Base-by-base conservation (phyloP, 768 basidiomycete species). In the Tulasnella calospora region DNA sequence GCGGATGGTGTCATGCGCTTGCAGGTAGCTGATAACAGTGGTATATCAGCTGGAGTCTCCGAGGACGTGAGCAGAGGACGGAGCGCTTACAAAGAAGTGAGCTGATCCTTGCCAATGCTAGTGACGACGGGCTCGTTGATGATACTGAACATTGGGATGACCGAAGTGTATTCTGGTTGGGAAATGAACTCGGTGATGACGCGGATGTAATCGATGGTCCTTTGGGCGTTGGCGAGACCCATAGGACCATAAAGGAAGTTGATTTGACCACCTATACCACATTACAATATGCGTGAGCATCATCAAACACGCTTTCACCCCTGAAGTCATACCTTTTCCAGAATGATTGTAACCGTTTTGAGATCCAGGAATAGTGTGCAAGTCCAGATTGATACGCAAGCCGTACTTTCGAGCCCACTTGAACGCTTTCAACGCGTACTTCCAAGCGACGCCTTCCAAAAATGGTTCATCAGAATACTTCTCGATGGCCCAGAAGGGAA, bases 301-400 rank as follows among this genome's bases (percentile, higher is more conserved):
- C 17, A 30, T 4, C 12, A 27, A 13, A 9, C 13, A 0, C 0
- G n/a, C 61, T 23, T 67, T 13, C 1, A 35, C 13, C 15, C 17
- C 0, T 30, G 57, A 67, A 35, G 2, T 51, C 61, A 33, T 67
- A 67, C 61, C 84, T 80, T 89, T 88, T 21, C 96, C 96, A 30
- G 94, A 95, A 85, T 99, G 97, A 83, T 98, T 99, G 94, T 94
- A 98, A 7, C 95, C 96, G 83, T 98, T 98, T 85, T 96, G 94
- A 67, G 82, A 82, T 36, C 86, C 87, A 23, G 87, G 86, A 0
- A 86, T 82, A 38, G 84, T 81, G 79, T 85, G 85, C 19, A 96
- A 84, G 84, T 99, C 98, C 41, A 99, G 88, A 83, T 96, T 94
- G 82, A 99, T 94, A 72, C 98, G 91, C 73, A 99, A 81, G 10